Evolutionary conservation across 2,329 filamentous ascomycete genomes (phyloP).

Genomic region (Aureobasidium sp.): DNA sequence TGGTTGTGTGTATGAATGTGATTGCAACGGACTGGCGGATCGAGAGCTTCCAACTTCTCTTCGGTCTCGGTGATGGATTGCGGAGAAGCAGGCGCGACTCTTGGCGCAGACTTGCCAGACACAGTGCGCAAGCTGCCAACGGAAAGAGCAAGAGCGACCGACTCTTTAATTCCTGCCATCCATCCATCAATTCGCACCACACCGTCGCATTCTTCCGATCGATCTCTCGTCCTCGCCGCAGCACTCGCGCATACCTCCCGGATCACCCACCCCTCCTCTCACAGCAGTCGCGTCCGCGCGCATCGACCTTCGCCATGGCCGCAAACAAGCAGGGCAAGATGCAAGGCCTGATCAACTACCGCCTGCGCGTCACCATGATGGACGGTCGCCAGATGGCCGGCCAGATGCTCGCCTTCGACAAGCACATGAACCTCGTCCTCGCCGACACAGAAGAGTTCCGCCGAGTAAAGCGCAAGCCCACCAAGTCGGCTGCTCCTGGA

Average conservation of each 20-base stretch:
- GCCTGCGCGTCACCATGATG: conserved; percentile 92
- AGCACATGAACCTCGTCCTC: conserved; percentile 99
- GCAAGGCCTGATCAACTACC: conserved; percentile 93
- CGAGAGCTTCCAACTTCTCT: conserved; percentile 7
- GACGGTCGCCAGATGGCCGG: conserved; percentile 95
- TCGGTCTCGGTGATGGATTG: neutral
- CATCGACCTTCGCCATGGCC: conserved; percentile 31
- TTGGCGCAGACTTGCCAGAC: neutral
- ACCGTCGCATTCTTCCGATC: neutral
- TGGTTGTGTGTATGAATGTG: neutral
- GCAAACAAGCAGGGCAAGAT: conserved; percentile 97
- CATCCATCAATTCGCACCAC: neutral
- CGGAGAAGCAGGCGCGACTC: conserved; percentile 1
- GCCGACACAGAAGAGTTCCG: conserved; percentile 98
- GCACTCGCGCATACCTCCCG: neutral
- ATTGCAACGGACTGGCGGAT: neutral
- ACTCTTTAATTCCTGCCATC: neutral
- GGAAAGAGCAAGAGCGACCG: conserved; percentile 2
- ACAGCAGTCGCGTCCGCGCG: conserved; percentile 13
- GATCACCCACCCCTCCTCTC: neutral
- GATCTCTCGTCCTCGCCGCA: neutral
- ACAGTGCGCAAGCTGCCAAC: conserved; percentile 1
- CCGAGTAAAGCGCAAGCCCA: conserved; percentile 75
- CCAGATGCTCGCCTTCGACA: conserved; percentile 98
- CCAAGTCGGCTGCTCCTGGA: conserved; percentile 61